These are phyloP conservation scores for Stephania yunnanensis DNA, from an alignment of 164 flowering plant species.

Conservation along the genomic window DNA sequence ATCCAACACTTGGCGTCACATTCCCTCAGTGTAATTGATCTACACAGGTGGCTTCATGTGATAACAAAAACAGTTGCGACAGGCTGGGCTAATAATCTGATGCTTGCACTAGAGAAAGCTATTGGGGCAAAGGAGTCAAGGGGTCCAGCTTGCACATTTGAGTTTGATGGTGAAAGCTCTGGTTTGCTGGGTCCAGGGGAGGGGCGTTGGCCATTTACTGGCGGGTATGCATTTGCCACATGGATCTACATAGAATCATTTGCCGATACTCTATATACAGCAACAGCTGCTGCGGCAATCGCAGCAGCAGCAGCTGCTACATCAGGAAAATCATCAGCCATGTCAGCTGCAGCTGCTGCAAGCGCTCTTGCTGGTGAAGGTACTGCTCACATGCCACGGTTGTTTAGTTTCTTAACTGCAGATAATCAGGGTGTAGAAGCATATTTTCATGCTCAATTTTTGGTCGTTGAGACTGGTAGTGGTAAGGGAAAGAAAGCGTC, in stretches of 20 bases:
- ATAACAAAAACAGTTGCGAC: constrained; percentile 61
- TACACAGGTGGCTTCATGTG: constrained; percentile 73
- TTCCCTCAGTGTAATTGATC: constrained; percentile 73
- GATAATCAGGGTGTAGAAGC: constrained; percentile 99
- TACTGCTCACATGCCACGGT: constrained; percentile 94
- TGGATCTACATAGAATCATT: constrained; percentile 99
- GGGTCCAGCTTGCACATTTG: constrained; percentile 92
- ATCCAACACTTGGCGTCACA: constrained; percentile 87
- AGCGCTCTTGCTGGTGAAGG: constrained; percentile 99
- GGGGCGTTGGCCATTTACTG: constrained; percentile 94
- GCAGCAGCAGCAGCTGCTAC: constrained; percentile 98
- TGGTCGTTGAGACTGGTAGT: constrained; percentile 94
- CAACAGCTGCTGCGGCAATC: constrained; percentile 96
- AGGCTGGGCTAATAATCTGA: constrained; percentile 58
- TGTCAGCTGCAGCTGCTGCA: constrained; percentile 99
- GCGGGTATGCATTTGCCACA: constrained; percentile 95
- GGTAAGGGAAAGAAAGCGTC: constrained; percentile 95
- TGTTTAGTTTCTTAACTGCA: constrained; percentile 93
- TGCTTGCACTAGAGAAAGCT: constrained; percentile 86
- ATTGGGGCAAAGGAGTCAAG: constrained; percentile 75
- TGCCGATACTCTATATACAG: constrained; percentile 95
- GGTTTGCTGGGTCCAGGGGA: constrained; percentile 98
- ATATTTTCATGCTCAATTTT: constrained; percentile 96
- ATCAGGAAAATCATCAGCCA: constrained; percentile 94
- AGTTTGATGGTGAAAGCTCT: constrained; percentile 99